Percentiles rank a stretch among this genome's conserved stretches.
Evolutionary conservation across 345 rosid genomes (phyloP).

Genomic region (Passiflora organensis): DNA sequence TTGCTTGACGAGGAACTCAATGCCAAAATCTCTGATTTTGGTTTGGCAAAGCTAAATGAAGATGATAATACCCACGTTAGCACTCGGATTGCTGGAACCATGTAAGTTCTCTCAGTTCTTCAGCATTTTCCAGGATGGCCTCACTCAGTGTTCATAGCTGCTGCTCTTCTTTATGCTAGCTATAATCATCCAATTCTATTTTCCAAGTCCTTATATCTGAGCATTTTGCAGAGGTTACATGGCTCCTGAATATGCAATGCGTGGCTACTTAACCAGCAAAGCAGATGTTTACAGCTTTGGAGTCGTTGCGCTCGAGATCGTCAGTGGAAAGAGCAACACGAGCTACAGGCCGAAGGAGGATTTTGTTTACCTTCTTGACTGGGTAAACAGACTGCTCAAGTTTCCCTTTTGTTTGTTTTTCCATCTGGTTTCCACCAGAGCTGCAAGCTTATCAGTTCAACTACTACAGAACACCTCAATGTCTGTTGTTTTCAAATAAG

Average conservation of each 20-base stretch:
- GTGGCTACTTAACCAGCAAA: constrained; percentile 69
- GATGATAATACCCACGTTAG: constrained; percentile 84
- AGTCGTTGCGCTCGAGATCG: constrained; percentile 47
- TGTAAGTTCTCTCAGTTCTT: constrained; percentile 39
- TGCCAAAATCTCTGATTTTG: constrained; percentile 90
- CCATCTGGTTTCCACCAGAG: no score
- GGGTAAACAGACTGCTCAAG: constrained; percentile 38
- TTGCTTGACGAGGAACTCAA: constrained; percentile 74
- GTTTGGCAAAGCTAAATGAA: constrained; percentile 79
- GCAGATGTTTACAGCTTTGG: constrained; percentile 56
- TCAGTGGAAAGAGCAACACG: constrained; percentile 75
- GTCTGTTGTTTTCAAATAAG: no score
- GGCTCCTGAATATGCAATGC: constrained; percentile 81
- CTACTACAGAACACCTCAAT: neutral
- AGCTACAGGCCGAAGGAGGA: constrained; percentile 71
- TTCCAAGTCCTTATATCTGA: neutral
- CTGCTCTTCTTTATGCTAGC: neutral
- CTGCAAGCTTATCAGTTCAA: no score
- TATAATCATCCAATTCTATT: neutral
- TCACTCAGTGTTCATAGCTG: neutral
- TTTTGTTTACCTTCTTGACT: constrained; percentile 72
- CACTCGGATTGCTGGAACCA: constrained; percentile 79
- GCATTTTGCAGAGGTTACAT: constrained; percentile 49
- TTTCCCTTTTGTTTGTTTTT: neutral
- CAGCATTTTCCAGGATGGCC: neutral